These are phyloP conservation scores for Gracilaria domingensis DNA, from an alignment of 23 red algal species.

Conservation along the genomic window DNA sequence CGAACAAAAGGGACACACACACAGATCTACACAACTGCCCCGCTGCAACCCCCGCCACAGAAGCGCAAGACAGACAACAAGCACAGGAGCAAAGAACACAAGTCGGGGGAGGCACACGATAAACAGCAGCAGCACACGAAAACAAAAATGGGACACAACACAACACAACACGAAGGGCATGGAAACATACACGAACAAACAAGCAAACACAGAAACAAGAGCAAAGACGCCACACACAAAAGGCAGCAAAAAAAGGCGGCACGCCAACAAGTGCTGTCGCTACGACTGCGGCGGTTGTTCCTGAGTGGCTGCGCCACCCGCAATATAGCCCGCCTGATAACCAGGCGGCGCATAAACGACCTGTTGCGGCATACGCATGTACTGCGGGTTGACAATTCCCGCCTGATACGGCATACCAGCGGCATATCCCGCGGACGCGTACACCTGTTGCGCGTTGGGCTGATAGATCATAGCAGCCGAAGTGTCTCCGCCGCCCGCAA, in stretches of 20 bases:
- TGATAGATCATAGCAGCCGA: conserved; percentile 72
- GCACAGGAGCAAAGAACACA: background rate
- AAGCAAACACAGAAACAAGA: conserved; percentile 5
- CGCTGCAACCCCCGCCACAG: too few species aligned
- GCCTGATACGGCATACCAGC: conserved; percentile 43
- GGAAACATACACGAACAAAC: background rate
- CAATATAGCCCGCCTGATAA: conserved; percentile 44
- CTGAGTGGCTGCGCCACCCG: conserved; percentile 24
- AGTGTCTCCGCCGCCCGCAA: conserved; percentile 52
- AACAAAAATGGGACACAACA: background rate
- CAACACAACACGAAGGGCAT: background rate
- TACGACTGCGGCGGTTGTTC: conserved; percentile 68
- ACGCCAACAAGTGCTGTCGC: background rate
- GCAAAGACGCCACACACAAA: background rate
- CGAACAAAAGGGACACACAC: too few species aligned
- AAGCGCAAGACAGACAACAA: too few species aligned
- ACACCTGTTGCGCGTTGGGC: conserved; percentile 20
- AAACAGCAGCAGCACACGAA: background rate
- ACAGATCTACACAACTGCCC: too few species aligned
- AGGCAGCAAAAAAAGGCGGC: background rate
- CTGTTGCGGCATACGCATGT: conserved; percentile 71
- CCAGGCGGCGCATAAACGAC: conserved; percentile 64
- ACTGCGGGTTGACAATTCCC: conserved; percentile 73
- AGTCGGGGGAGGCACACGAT: background rate
- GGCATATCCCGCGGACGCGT: conserved; percentile 54